Conservation (phyloP, 2,329 filamentous ascomycete species). For the Dothiorella sarmentorum region DNA sequence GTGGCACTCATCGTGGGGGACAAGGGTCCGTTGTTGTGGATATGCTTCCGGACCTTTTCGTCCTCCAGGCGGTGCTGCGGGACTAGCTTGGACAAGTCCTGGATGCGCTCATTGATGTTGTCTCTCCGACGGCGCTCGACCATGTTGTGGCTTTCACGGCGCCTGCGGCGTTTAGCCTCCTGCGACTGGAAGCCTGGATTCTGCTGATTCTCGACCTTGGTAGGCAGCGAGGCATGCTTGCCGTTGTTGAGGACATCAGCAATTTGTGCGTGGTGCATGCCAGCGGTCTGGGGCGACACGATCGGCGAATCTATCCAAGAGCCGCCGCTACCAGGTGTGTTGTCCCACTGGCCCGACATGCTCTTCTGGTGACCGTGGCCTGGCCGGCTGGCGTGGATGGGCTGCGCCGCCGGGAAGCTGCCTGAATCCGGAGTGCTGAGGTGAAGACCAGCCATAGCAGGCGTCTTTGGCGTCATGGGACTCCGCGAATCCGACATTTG, state of each 20-base stretch:
- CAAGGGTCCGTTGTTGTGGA: slow-evolving; percentile 85
- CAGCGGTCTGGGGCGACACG: slow-evolving; percentile 71
- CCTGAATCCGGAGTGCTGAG: slow-evolving; percentile 69
- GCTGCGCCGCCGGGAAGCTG: slow-evolving; percentile 66
- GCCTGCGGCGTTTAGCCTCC: slow-evolving; percentile 87
- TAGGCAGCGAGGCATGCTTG: slow-evolving; percentile 82
- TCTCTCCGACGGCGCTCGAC: slow-evolving; percentile 92
- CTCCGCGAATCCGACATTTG: slow-evolving; percentile 66
- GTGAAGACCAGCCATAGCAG: slow-evolving; percentile 67
- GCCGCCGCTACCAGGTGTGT: slow-evolving; percentile 76
- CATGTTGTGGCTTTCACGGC: slow-evolving; percentile 91
- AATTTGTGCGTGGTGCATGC: slow-evolving; percentile 71
- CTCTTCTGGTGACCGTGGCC: slow-evolving; percentile 68
- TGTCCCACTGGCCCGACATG: slow-evolving; percentile 84
- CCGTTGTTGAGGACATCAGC: slow-evolving; percentile 81
- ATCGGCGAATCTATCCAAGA: slow-evolving; percentile 89
- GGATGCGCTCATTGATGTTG: slow-evolving; percentile 98
- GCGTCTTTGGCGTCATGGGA: slow-evolving; percentile 85
- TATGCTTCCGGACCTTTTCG: slow-evolving; percentile 92
- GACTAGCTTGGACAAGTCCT: slow-evolving; percentile 90
- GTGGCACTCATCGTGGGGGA: slow-evolving; percentile 75
- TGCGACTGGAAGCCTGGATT: slow-evolving; percentile 64
- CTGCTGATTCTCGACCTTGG: slow-evolving; percentile 63
- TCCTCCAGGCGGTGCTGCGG: slow-evolving; percentile 90
- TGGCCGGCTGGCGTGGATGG: slow-evolving; percentile 59